Base-by-base conservation (phyloP, 495 filamentous ascomycete species). In the Lepidopterella palustris region DNA sequence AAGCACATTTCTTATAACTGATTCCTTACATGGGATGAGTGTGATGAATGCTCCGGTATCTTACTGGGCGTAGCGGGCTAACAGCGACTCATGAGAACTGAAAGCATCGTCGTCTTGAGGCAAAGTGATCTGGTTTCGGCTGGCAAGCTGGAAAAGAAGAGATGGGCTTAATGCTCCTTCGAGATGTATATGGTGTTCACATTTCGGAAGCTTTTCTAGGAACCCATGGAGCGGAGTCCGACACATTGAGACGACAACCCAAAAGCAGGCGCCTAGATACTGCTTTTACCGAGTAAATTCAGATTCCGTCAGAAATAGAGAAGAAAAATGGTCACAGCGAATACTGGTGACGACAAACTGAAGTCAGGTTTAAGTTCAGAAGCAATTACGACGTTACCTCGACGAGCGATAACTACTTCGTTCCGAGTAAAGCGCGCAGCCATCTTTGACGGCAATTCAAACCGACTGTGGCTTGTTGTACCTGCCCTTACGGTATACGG, bases 151-250 rank as follows among this genome's bases (percentile, higher is more conserved):
- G 76, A 91, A 90, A 62, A 90, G 84, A 20, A 88, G 75, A 42
- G 77, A 70, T 13, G 87, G 85, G 23, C 81, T 80, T 23, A 91
- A 76, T 18, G 84, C 82, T 51, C 87, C 87, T 68, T 89, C 87
- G 4, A 90, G 76, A 64, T 90, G 88, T 53, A 90, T 79, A 69
- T 93, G 87, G 68, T 90, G 88, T 63, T 91, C 88, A 72, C 81
- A 86, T 77, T 89, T 91, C 39, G 88, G 88, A 25, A 91, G 80
- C 23, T 78, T 77, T 35, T 75, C 71, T 31, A 92, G 81, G 66
- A 88, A 83, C 31, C 74, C 62, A 70, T 89, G 87, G 39, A 80
- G 67, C n/a, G 70, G 48, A 11, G 74, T 70, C 59, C 78, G 73
- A 69, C 80, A 83, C 82, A 84, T 84, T 8, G 24, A 66, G 39